Conservation (phyloP, 352 stramenopile species). For the Pythium pyrilobum region DNA sequence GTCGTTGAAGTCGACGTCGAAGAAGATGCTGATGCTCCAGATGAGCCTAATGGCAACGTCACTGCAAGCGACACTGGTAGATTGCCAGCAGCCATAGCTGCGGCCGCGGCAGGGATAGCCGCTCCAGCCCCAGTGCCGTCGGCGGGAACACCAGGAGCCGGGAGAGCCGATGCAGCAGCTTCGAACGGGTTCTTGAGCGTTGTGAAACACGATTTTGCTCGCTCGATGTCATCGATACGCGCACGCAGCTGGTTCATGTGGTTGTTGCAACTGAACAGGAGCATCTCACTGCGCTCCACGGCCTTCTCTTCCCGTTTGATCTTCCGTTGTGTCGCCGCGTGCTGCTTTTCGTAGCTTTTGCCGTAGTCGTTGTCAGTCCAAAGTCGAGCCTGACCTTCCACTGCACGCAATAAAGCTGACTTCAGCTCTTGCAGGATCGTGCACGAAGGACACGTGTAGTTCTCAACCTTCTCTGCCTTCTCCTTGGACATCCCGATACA, state of each 20-base stretch:
- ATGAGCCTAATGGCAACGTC: slow-evolving; percentile 9
- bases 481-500: slow-evolving; percentile 90
- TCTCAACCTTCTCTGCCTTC: slow-evolving; percentile 93
- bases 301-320: slow-evolving; percentile 84
- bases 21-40: not conserved
- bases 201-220: slow-evolving; percentile 46
- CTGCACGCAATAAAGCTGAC: slow-evolving; percentile 43
- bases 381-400: slow-evolving; percentile 62
- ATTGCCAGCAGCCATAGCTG: not conserved
- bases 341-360: slow-evolving; percentile 80
- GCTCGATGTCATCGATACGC: slow-evolving; percentile 72
- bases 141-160: not conserved
- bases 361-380: slow-evolving; percentile 80
- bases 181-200: slow-evolving; percentile 26
- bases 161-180: slow-evolving; percentile 6
- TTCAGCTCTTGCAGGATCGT: slow-evolving; percentile 87
- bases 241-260: slow-evolving; percentile 72
- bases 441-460: slow-evolving; percentile 94
- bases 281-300: slow-evolving; percentile 72
- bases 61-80: slow-evolving; percentile 14
- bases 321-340: slow-evolving; percentile 62
- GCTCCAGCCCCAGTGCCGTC: not conserved
- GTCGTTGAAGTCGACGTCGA: slow-evolving; percentile 4
- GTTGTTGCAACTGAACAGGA: slow-evolving; percentile 72
- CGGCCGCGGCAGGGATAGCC: not conserved